Evolutionary conservation across 2,329 filamentous ascomycete species (phyloP).

Genomic region (Sporothrix variecibatus): DNA sequence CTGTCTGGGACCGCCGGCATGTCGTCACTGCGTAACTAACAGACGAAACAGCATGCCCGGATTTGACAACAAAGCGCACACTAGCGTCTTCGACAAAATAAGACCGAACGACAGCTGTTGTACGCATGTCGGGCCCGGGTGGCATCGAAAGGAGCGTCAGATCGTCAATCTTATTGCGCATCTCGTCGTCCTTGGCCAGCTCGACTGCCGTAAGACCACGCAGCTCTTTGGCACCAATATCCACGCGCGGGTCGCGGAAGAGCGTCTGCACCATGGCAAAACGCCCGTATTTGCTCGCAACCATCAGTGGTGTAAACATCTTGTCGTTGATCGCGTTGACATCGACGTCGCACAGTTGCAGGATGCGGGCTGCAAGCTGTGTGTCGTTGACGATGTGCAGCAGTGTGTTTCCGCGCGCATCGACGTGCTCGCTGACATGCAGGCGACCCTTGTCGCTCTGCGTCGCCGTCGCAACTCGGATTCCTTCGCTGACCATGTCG

Average conservation of each 20-base stretch:
- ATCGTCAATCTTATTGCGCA: constrained; percentile 95
- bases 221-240: constrained; percentile 78
- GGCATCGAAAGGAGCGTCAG: constrained; percentile 78
- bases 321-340: constrained; percentile 95
- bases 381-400: constrained; percentile 94
- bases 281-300: constrained; percentile 96
- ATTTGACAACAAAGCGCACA: constrained; percentile 90
- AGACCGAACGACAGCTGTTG: constrained; percentile 89
- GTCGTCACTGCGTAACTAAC: constrained; percentile 92
- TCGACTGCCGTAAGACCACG: constrained; percentile 92
- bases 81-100: constrained; percentile 98
- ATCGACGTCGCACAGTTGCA: constrained; percentile 88
- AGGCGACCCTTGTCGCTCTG: constrained; percentile 80
- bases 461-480: constrained; percentile 70
- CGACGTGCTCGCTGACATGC: constrained; percentile 89
- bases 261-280: constrained; percentile 89
- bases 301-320: constrained; percentile 93
- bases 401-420: constrained; percentile 89
- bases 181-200: constrained; percentile 95
- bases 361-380: constrained; percentile 70
- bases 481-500: constrained; percentile 80
- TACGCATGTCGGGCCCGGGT: constrained; percentile 72
- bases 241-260: constrained; percentile 84
- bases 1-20: constrained; percentile 79
- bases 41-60: constrained; percentile 78